Base-by-base conservation (phyloP, 164 flowering plant genomes). In the Hamamelis virginiana region DNA sequence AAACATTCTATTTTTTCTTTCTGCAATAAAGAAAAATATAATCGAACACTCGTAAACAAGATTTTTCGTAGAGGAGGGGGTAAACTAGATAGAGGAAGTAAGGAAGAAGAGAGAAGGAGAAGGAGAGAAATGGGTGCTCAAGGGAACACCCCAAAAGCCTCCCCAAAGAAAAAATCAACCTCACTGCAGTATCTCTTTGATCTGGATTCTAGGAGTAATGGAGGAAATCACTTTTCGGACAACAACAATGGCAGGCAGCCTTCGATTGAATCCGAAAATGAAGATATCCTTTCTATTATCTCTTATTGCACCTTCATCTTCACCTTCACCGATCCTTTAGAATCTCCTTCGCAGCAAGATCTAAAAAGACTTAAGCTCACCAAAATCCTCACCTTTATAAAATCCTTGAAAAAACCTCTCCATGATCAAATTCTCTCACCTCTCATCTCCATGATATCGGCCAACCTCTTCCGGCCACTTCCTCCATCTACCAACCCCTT, bases 121-220 rank as follows among this genome's bases (percentile, higher is more conserved):
- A 55, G 62, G 55, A 65, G 58, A 52, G 60, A 60, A 11, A 84
- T 79, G 91, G 81, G 85, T 25, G 74, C 69, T 70, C 76, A 64
- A 18, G 74, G 73, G 45, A 77, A 69, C 38, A 67, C 68, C 64
- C 80, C 77, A 15, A 77, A 41, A 68, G 65, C 78, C 19, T 78
- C 82, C 6, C 64, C 77, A 41, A 86, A 62, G 75, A 77, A 65
- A 44, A 79, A 64, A 66, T 66, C 91, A 10, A 72, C 75, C 12
- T 81, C 91, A 1, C 85, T 86, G 22, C 70, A 81, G 69, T 43
- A 72, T 68, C 86, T 90, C 8, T 85, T 90, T 70, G 80, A 81
- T 55, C 72, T 76, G 18, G 92, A 89, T 38, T 77, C 90, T 11
- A 66, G 19, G 53, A 53, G 9, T 62, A 58, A 57, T 38, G 57